A percentile compares a stretch with the other conserved stretches of the same genome.
These are phyloP conservation scores for Fonsecaea pugnacius DNA, from an alignment of 2,329 filamentous ascomycete species.

Conservation along the genomic window DNA sequence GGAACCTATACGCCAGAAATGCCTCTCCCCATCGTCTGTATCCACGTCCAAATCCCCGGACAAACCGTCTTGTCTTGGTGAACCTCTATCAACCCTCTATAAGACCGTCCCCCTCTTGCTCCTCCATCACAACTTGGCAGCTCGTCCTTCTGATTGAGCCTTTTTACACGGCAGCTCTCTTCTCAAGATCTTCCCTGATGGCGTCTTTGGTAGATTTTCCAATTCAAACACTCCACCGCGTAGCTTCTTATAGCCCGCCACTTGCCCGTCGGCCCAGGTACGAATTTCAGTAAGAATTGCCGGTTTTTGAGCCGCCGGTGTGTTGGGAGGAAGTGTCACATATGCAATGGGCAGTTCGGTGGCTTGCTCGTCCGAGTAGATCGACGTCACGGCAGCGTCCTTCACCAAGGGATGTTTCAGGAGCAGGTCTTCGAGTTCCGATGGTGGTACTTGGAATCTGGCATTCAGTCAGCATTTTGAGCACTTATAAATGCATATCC, in stretches of 20 bases:
- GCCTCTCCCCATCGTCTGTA: too few relatives aligned
- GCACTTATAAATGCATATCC: background rate
- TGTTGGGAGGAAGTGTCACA: constrained; percentile 62
- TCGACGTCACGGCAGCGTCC: constrained; percentile 55
- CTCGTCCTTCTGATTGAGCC: constrained; percentile 14
- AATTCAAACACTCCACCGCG: constrained; percentile 29
- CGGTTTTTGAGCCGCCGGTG: constrained; percentile 57
- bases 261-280: constrained; percentile 23
- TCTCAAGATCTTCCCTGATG: constrained; percentile 35
- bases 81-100: too few relatives aligned
- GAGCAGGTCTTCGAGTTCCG: constrained; percentile 54
- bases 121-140: constrained; percentile 24
- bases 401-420: constrained; percentile 50
- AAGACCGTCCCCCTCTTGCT: background rate
- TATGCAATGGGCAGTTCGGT: constrained; percentile 51
- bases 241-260: constrained; percentile 30
- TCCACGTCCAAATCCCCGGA: too few relatives aligned
- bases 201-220: constrained; percentile 32
- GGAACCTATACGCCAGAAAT: too few relatives aligned
- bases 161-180: constrained; percentile 29
- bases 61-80: too few relatives aligned
- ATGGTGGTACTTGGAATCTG: constrained; percentile 51
- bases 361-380: constrained; percentile 40
- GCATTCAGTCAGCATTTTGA: background rate
- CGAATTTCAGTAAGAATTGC: constrained; percentile 24